These are phyloP conservation scores for Teunomyces pallodes DNA, from an alignment of 805 yeast species.

Conservation along the genomic window DNA sequence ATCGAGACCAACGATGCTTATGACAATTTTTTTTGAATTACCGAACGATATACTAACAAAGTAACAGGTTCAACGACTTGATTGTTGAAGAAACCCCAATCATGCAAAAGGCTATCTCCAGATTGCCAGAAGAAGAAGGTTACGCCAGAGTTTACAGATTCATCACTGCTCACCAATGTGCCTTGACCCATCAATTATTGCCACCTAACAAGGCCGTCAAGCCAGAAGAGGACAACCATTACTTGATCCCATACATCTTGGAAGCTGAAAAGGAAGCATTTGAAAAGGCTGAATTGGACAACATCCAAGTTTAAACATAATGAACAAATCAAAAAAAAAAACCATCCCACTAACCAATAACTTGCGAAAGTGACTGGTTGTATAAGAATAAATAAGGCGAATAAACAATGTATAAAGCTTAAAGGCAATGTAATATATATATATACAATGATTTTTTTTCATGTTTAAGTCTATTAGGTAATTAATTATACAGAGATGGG, in stretches of 20 bases:
- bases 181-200: conserved; percentile 79
- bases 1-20: too few species aligned
- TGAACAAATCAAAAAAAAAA: neutral
- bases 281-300: conserved; percentile 88
- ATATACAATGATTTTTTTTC: neutral
- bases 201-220: conserved; percentile 77
- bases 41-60: conserved; percentile 10
- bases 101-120: conserved; percentile 80
- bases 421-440: neutral
- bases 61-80: conserved; percentile 71
- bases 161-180: conserved; percentile 86
- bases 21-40: too few species aligned
- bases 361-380: neutral
- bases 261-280: conserved; percentile 92
- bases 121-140: conserved; percentile 80
- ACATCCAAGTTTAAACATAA: conserved; percentile 42
- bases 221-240: conserved; percentile 77
- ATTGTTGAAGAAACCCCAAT: conserved; percentile 83
- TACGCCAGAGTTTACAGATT: conserved; percentile 93
- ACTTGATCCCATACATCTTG: conserved; percentile 82
- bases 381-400: neutral
- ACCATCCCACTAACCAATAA: neutral
- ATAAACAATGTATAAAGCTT: neutral
- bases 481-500: neutral
- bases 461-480: neutral